These are phyloP conservation scores for Candida frijolesensis DNA, from an alignment of 1,139 yeast genomes.

Conservation along the genomic window DNA sequence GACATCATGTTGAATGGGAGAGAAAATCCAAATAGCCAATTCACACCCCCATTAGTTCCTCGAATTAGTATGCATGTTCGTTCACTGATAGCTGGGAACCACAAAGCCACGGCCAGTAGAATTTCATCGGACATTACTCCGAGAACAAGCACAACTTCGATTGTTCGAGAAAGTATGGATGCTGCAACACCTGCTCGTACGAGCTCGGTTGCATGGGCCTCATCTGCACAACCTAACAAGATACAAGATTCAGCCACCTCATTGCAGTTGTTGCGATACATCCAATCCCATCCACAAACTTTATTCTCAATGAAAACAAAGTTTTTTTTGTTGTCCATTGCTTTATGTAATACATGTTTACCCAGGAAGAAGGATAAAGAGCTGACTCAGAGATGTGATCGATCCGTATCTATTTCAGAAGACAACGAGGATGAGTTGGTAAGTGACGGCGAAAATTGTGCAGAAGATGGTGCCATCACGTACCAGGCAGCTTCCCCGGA, in stretches of 20 bases:
- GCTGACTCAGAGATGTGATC: conserved; percentile 2
- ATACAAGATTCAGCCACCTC: conserved; percentile 33
- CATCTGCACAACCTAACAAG: conserved; percentile 41
- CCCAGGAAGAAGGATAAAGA: conserved; percentile 50
- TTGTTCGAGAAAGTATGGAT: conserved; percentile 31
- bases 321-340: conserved; percentile 77
- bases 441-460: conserved; percentile 9
- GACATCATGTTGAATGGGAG: conserved; percentile 45
- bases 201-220: conserved; percentile 31
- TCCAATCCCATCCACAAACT: conserved; percentile 73
- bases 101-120: neutral
- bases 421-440: conserved; percentile 14
- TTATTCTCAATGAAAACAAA: conserved; percentile 72
- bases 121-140: conserved; percentile 8
- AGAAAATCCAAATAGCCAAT: conserved; percentile 17
- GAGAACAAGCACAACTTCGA: conserved; percentile 35
- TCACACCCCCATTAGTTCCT: conserved; percentile 12
- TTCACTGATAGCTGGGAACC: conserved; percentile 15
- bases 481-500: conserved; percentile 97
- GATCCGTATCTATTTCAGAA: conserved; percentile 17
- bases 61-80: conserved; percentile 23
- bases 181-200: conserved; percentile 21
- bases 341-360: conserved; percentile 87
- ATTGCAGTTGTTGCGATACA: conserved; percentile 62
- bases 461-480: conserved; percentile 53